phyloP scores from a whole-genome alignment of 371 early-diverging fungal species.

The Mortierella sp. region DNA sequence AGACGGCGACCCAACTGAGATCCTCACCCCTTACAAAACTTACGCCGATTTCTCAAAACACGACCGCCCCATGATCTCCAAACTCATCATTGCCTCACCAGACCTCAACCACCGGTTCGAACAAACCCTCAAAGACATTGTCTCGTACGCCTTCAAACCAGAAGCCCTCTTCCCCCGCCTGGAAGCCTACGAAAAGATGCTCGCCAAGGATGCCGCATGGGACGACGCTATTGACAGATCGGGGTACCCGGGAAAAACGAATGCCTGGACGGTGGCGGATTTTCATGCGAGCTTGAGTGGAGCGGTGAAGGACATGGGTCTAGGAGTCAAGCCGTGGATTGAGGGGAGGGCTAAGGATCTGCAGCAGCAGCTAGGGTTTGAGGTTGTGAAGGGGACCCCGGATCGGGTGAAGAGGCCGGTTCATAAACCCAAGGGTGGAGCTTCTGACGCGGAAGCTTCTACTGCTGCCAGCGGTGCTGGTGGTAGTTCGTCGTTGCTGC shows the following conservation, averaged over 20 bases:
- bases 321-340: constrained; percentile 50
- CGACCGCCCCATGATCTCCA: constrained; percentile 20
- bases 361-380: constrained; percentile 15
- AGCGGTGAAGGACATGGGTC: constrained; percentile 29
- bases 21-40: background rate
- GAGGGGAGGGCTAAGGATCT: background rate
- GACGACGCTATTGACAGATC: constrained; percentile 49
- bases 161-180: constrained; percentile 61
- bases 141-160: constrained; percentile 66
- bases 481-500: background rate
- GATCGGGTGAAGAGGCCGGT: constrained; percentile 17
- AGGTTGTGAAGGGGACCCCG: constrained; percentile 13
- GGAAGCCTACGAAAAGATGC: constrained; percentile 62
- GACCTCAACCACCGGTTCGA: constrained; percentile 57
- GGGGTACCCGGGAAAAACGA: constrained; percentile 7
- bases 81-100: constrained; percentile 22
- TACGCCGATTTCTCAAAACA: background rate
- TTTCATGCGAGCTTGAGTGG: constrained; percentile 6
- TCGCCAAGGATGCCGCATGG: constrained; percentile 64
- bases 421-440: constrained; percentile 5
- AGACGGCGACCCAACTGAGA: constrained; percentile 35
- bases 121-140: constrained; percentile 59
- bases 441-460: constrained; percentile 8
- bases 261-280: constrained; percentile 24
- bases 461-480: background rate